Evolutionary conservation across 2,329 filamentous ascomycete genomes (phyloP), one percentile per base, ranked within the genome.

Genomic region (Tolypocladium cylindrosporum): DNA sequence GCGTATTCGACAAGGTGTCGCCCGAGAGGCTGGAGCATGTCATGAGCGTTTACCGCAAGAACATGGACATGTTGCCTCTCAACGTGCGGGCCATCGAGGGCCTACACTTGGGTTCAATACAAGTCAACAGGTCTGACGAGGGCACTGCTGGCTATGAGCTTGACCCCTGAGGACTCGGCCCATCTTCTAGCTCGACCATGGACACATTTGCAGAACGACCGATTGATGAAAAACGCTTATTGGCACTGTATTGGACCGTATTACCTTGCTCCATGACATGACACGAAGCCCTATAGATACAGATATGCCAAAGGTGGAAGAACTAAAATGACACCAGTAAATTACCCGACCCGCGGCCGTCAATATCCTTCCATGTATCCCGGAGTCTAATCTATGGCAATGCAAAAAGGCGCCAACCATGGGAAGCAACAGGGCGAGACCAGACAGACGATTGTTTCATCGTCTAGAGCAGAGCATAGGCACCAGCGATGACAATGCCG

Each of bases 61-160:
- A 68, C 34, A 63, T 68, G 59, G 60, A 48, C 5, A n/a, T 67
- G 55, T 61, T 63, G 57, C 67, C 67, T 1, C n/a, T 69, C 8
- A 66, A 67, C 55, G 59, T 66, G 11, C 61, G 67, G 10, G 54
- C 58, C 9, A 31, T 69, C 24, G 65, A 69, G 10, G 60, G 55
- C 1, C 39, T 70, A 1, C 62, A 65, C 2, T 5, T 58, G 0
- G 21, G 36, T 16, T 43, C 39, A 3, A 41, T 61, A 37, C n/a
- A 56, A 6, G 52, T 69, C 7, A 27, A 64, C 34, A 62, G 62
- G 48, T 54, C 56, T 5, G 60, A 69, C 45, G 60, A 62, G 9
- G 67, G 66, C 2, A 67, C 67, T 6, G 65, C 61, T n/a, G 66
- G 66, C 0, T 69, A 69, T 51, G 56, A 55, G 21, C 53, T 55